Evolutionary conservation across 257 asterid species (phyloP), one percentile per base, ranked within the genome.

Genomic region (Plantago elongata): DNA sequence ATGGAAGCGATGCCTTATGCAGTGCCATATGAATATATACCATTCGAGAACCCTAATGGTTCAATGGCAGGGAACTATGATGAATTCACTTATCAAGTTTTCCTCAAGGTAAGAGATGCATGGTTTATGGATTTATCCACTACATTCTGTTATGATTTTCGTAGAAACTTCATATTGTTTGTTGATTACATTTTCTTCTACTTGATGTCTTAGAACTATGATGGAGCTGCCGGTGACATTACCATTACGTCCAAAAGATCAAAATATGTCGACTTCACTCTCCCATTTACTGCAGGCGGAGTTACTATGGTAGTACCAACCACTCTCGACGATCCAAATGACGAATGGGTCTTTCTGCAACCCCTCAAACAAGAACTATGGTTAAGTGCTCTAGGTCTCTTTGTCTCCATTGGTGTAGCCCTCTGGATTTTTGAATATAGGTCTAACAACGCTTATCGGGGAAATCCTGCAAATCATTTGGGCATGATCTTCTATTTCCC

Each of bases 391-490:
- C 56, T 61, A 9, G 60, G 54, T 16, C 62, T 63, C 13, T 70
- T 70, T 43, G 13, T 75, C n/a, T 54, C 40, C 14, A 70, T 57
- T 66, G 79, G 76, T 13, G 14, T 62, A 34, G 63, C 60, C 5
- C 59, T 75, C 54, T 75, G 79, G 79, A 61, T 66, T 43, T 73
- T 75, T 13, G 79, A 75, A 57, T 73, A 66, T 30, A 69, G 63
- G 51, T 60, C 56, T 34, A 75, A 75, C 65, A 48, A 62, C 34
- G 73, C 68, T 5, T 75, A 46, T 6, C 3, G 50, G 11, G 50
- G 50, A 4, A 10, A 10, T 12, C 50, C 14, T 46, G 50, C 50
- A 12, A 10, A 46, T 4, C 50, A 46, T 46, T 4, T 12, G 9
- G 50, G 13, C 50, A 46, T 46, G 50, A 46, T 46, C 50, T 46